phyloP scores from a whole-genome alignment of 2,329 filamentous ascomycete species.

The Neurospora sp. region DNA sequence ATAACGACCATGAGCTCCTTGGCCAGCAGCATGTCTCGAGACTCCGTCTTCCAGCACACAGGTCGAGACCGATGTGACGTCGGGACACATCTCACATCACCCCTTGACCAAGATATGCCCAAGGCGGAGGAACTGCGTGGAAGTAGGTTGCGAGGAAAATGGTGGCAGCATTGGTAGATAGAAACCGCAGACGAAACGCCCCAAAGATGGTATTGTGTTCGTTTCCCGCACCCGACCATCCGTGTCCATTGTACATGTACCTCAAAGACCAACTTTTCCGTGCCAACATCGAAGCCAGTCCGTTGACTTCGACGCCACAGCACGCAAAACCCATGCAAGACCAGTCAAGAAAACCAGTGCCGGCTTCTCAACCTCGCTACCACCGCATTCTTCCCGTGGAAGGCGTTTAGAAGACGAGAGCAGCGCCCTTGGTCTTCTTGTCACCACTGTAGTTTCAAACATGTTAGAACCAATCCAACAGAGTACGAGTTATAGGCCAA shows the following conservation, averaged over 20 bases:
- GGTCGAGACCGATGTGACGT: not conserved
- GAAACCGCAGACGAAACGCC: constrained; percentile 21
- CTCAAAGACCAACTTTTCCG: constrained; percentile 17
- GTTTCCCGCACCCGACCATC: constrained; percentile 19
- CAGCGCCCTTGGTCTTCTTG: constrained; percentile 99
- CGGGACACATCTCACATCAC: not conserved
- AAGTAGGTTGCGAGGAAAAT: constrained; percentile 5
- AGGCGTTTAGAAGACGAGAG: constrained; percentile 90
- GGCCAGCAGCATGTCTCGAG: not conserved
- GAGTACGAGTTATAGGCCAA: not conserved
- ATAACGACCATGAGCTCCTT: not conserved
- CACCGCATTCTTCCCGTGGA: constrained; percentile 10
- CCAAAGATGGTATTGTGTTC: constrained; percentile 22
- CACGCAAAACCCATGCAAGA: constrained; percentile 16
- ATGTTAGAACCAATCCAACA: constrained; percentile 30
- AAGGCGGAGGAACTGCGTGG: not conserved
- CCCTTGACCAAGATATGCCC: not conserved
- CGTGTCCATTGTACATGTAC: constrained; percentile 21
- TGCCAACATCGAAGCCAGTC: constrained; percentile 18
- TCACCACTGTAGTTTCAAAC: constrained; percentile 63
- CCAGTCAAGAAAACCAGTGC: constrained; percentile 16
- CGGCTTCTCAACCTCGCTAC: constrained; percentile 13
- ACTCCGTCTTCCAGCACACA: not conserved
- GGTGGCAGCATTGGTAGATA: constrained; percentile 16
- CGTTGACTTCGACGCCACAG: constrained; percentile 14